Evolutionary conservation across 352 stramenopile genomes (phyloP).

Genomic region (Pythium dissotocum): DNA sequence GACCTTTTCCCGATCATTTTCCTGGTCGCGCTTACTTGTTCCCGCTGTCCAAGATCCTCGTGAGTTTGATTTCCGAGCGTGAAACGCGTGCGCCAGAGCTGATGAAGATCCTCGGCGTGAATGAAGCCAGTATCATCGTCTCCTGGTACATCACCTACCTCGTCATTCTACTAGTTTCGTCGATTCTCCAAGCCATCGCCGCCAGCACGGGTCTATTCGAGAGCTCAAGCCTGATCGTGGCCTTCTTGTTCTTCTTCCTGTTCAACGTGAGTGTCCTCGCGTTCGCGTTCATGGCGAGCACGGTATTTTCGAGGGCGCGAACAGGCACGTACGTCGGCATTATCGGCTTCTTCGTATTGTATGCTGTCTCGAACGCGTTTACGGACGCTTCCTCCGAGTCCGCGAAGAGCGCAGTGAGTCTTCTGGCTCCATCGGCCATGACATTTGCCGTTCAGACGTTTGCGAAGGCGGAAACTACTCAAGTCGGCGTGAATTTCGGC

Average conservation of each 20-base stretch:
- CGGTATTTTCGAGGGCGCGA: constrained; percentile 40
- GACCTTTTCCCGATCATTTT: constrained; percentile 64
- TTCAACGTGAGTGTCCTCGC: constrained; percentile 31
- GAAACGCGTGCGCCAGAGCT: constrained; percentile 73
- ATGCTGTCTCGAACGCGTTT: constrained; percentile 34
- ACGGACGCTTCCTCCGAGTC: constrained; percentile 21
- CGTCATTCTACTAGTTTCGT: constrained; percentile 69
- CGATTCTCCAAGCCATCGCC: constrained; percentile 50
- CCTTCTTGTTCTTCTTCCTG: constrained; percentile 43
- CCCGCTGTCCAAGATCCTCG: constrained; percentile 62
- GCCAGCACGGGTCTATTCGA: constrained; percentile 38
- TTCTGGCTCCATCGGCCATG: constrained; percentile 47
- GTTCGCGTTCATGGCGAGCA: constrained; percentile 37
- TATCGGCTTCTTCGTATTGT: constrained; percentile 29
- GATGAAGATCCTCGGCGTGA: constrained; percentile 89
- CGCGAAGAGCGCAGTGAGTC: constrained; percentile 36
- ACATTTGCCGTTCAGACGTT: constrained; percentile 50
- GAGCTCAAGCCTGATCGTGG: constrained; percentile 18
- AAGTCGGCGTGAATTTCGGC: constrained; percentile 45
- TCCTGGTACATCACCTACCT: constrained; percentile 89
- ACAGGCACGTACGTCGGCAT: constrained; percentile 69
- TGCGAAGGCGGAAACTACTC: constrained; percentile 34
- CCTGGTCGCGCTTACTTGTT: constrained; percentile 72
- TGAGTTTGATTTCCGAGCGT: constrained; percentile 77
- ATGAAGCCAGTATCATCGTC: constrained; percentile 56